Base-by-base conservation (phyloP, 2,329 filamentous ascomycete genomes). In the Trichoderma brevicompactum region DNA sequence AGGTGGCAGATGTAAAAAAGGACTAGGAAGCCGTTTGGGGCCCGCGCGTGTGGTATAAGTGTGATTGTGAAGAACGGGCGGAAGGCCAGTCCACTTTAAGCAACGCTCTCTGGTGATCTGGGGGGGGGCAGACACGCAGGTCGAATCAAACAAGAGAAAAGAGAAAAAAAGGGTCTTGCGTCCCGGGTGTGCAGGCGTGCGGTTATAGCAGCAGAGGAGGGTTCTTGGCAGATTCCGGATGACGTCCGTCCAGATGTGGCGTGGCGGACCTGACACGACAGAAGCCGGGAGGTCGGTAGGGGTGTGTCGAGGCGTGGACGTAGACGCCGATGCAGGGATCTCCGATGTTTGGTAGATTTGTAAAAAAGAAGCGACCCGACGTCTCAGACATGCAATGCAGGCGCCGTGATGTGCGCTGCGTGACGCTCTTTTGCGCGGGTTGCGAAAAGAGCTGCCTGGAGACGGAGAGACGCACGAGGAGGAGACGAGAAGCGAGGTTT, bases 1-100 rank as follows among this genome's bases (percentile, higher is more conserved):
- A 74, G 69, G 74, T 73, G 72, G 74, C 71, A 72, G 69, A 72
- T 62, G 55, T 50, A 48, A 38, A 54, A 28, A 34, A 65, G 19
- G 38, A 48, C 65, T 55, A 48, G 67, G 65, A 50, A 65, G 63
- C 61, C 65, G 66, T 68, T 38, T 52, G 56, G 59, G 49, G 59
- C 40, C 49, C 41, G 40, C 28, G 59, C 32, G 59, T 38, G 49
- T 34, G 59, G 59, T 63, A 63, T 63, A 63, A 63, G 70, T 69
- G 66, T 60, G 53, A 58, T 19, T 66, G 17, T 38, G 50, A 55
- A 56, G 64, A 50, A 44, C 44, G 54, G 56, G 41, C 50, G 56
- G 49, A 38, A 61, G 55, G 32, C 49, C 64, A 65, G 43, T 65
- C 53, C 64, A 65, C 55, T 65, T 61, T 52, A 50, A 61, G 64